Percentiles rank a stretch among this genome's conserved stretches.
Conservation (phyloP, 257 asterid species). For the Solanum pimpinellifolium region DNA sequence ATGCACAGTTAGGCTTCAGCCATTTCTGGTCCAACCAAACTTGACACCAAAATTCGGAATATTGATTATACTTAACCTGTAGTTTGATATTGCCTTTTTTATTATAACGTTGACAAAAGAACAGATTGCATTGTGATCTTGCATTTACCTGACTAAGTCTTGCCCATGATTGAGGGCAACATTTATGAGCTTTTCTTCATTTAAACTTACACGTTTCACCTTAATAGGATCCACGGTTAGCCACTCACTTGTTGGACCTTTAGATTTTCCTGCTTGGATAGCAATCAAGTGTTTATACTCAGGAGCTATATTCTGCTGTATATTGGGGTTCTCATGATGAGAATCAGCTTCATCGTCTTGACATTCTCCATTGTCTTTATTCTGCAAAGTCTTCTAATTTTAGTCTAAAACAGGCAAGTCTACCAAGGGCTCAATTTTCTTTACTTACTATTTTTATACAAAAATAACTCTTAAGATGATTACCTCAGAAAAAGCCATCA, state of each 20-base stretch:
- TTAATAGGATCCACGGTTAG: slow-evolving; percentile 24
- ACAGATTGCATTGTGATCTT: neutral
- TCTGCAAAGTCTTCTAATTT: neutral
- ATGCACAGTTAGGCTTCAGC: neutral
- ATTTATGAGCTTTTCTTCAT: slow-evolving; percentile 67
- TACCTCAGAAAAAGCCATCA: slow-evolving; percentile 9
- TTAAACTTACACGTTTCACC: slow-evolving; percentile 66
- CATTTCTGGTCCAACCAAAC: neutral
- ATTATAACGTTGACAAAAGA: neutral
- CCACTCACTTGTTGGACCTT: slow-evolving; percentile 54
- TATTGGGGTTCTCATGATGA: slow-evolving; percentile 8
- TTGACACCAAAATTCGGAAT: neutral
- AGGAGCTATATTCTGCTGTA: slow-evolving; percentile 21
- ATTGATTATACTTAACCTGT: neutral
- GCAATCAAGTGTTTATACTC: slow-evolving; percentile 60
- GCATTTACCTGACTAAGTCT: slow-evolving; percentile 43
- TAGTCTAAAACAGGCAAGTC: neutral
- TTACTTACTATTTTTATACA: neutral
- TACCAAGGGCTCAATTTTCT: neutral
- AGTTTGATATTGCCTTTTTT: neutral
- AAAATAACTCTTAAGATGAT: neutral
- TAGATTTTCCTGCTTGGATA: slow-evolving; percentile 51
- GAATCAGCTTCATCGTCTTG: slow-evolving; percentile 30
- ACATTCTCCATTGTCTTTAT: slow-evolving; percentile 15
- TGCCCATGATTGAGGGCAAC: slow-evolving; percentile 52